A percentile compares a stretch with the other conserved stretches of the same genome.
Conservation (phyloP, 2,329 filamentous ascomycete genomes). For the Phyllosticta ampelicida region DNA sequence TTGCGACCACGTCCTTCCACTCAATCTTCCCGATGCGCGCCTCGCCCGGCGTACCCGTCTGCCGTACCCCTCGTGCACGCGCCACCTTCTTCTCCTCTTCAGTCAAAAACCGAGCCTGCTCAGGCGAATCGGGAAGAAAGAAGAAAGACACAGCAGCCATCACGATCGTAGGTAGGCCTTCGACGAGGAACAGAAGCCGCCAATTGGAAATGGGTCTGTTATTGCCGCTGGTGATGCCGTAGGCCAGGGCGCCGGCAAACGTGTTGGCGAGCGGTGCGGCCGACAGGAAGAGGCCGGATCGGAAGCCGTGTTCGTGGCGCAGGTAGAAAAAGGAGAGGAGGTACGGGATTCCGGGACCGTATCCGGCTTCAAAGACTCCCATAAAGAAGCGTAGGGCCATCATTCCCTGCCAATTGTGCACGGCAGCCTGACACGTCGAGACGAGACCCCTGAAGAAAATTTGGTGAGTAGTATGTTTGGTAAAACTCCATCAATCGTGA, state of each 20-base stretch:
- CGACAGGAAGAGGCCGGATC: constrained; percentile 43
- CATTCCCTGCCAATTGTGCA: constrained; percentile 21
- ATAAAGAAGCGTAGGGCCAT: constrained; percentile 27
- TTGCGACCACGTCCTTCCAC: constrained; percentile 21
- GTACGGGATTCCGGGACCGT: constrained; percentile 37
- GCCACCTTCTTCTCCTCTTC: constrained; percentile 30
- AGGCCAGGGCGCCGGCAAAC: constrained; percentile 56
- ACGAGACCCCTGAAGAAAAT: constrained; percentile 16
- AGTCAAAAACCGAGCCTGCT: constrained; percentile 31
- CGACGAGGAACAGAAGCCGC: constrained; percentile 45
- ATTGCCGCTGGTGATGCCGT: constrained; percentile 38
- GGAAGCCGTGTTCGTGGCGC: constrained; percentile 44
- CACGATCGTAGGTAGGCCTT: constrained; percentile 33
- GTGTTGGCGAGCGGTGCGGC: constrained; percentile 62
- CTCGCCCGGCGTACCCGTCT: constrained; percentile 19
- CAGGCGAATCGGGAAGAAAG: constrained; percentile 35
- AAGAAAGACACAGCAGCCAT: constrained; percentile 33
- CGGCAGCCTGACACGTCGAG: constrained; percentile 22
- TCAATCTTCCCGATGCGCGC: constrained; percentile 19
- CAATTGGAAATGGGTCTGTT: constrained; percentile 44
- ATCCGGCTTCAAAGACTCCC: constrained; percentile 33
- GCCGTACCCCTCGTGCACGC: constrained; percentile 20
- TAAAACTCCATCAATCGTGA: too few species aligned
- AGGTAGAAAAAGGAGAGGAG: constrained; percentile 50
- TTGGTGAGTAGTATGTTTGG: not conserved